Conservation (phyloP, 2,329 filamentous ascomycete species). For the Colletotrichum filicis region DNA sequence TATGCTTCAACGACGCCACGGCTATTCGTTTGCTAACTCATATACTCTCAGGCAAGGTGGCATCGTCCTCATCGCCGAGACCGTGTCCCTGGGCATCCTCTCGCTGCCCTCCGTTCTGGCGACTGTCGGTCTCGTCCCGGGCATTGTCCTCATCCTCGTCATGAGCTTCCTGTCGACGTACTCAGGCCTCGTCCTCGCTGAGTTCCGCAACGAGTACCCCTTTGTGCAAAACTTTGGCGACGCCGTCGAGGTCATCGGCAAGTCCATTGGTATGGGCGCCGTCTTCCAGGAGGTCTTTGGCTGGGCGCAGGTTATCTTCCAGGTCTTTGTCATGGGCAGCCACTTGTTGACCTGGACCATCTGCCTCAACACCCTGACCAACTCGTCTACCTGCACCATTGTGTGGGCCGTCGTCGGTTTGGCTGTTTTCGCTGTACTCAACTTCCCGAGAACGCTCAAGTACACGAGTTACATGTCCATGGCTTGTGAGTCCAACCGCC, state of each 20-base stretch:
- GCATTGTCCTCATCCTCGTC: slow-evolving; percentile 77
- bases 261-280: slow-evolving; percentile 57
- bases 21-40: neutral
- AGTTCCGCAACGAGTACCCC: slow-evolving; percentile 78
- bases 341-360: slow-evolving; percentile 77
- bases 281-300: slow-evolving; percentile 70
- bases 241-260: slow-evolving; percentile 67
- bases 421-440: slow-evolving; percentile 66
- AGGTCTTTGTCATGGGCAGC: slow-evolving; percentile 75
- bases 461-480: slow-evolving; percentile 72
- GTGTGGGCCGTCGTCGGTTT: slow-evolving; percentile 71
- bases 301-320: slow-evolving; percentile 67
- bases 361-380: slow-evolving; percentile 72
- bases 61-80: slow-evolving; percentile 56
- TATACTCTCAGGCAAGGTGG: slow-evolving; percentile 52
- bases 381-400: slow-evolving; percentile 70
- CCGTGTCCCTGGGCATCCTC: slow-evolving; percentile 65
- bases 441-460: slow-evolving; percentile 70
- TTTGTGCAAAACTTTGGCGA: slow-evolving; percentile 75
- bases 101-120: slow-evolving; percentile 82
- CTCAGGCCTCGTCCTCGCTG: slow-evolving; percentile 64
- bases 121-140: slow-evolving; percentile 76
- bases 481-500: slow-evolving; percentile 49
- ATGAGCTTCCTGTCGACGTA: slow-evolving; percentile 76
- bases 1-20: too few species aligned